Evolutionary conservation across 2,329 filamentous ascomycete species (phyloP).

Genomic region (Purpureocillium lavendulum): DNA sequence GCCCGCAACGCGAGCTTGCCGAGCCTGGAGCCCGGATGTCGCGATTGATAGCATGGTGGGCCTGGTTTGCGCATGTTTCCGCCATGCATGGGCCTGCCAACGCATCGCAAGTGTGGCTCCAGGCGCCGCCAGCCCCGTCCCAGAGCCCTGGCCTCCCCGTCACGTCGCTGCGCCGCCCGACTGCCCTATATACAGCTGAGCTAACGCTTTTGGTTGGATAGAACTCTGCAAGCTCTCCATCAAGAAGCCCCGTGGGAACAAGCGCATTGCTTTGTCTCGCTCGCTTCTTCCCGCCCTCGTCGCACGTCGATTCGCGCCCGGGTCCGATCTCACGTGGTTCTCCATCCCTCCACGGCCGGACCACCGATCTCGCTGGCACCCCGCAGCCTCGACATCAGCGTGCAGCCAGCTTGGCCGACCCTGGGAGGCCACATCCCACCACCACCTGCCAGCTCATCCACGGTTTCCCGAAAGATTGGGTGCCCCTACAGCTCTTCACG

Average conservation of each 20-base stretch:
- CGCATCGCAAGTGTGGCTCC: slow-evolving; percentile 28
- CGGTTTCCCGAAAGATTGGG: slow-evolving; percentile 49
- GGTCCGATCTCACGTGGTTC: slow-evolving; percentile 34
- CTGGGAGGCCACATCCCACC: slow-evolving; percentile 37
- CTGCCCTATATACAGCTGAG: slow-evolving; percentile 20
- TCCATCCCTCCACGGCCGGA: slow-evolving; percentile 24
- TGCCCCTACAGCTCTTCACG: slow-evolving; percentile 33
- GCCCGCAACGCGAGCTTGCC: not conserved
- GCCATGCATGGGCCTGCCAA: slow-evolving; percentile 45
- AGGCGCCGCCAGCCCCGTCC: slow-evolving; percentile 13
- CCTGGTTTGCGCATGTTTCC: slow-evolving; percentile 38
- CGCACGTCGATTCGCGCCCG: slow-evolving; percentile 4
- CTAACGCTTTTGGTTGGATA: slow-evolving; percentile 29
- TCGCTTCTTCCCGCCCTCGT: slow-evolving; percentile 9
- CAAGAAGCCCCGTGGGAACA: slow-evolving; percentile 13
- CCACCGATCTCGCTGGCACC: slow-evolving; percentile 21
- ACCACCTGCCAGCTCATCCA: slow-evolving; percentile 52
- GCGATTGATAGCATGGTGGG: slow-evolving; percentile 2
- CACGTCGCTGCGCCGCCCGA: slow-evolving; percentile 14
- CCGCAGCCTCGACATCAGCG: slow-evolving; percentile 34
- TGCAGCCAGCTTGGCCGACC: slow-evolving; percentile 52
- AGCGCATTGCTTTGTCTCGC: slow-evolving; percentile 13
- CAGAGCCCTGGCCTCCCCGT: slow-evolving; percentile 12
- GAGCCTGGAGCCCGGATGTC: slow-evolving; percentile 7
- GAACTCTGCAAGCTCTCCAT: slow-evolving; percentile 16